Evolutionary conservation across 805 yeast genomes (phyloP), one percentile per base, ranked within the genome.

Genomic region (Candida michaelii): DNA sequence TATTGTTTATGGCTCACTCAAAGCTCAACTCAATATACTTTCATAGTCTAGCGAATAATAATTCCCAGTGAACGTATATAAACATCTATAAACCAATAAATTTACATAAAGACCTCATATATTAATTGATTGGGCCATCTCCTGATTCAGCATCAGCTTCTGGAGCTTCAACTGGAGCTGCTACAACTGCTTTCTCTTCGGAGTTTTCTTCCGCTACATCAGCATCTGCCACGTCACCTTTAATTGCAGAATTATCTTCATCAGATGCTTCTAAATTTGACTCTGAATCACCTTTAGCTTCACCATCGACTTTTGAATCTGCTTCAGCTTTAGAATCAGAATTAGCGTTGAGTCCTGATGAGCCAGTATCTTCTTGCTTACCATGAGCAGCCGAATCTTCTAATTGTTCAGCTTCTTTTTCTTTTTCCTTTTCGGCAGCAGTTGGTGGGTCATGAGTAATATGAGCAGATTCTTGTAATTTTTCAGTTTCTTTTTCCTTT

Each of bases 401-500:
- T 30, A 30, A 25, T n/a, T 25, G 6, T 25, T 25, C 44, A 25
- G 16, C 32, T 13, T 30, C 32, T 30, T 30, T 31, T 11, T 10
- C 7, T 5, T 11, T 34, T 5, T 27, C 38, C 42, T 17, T 15
- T 5, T 10, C 17, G 15, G 23, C 24, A 27, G 32, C 18, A 7
- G 25, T 39, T 30, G 11, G n/a, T 9, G 29, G 29, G 5, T 25
- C 11, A 25, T 25, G 29, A 7, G 6, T n/a, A 25, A 25, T 25
- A 25, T 39, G 37, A 29, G 29, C 27, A 16, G 39, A 31, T 11
- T 41, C 23, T 12, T 40, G 29, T 15, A 29, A 36, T 23, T 27
- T 35, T 32, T 43, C 44, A 1, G 46, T 44, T 23, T 42, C 47
- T 1, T 33, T 30, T 8, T 39, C 47, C n/a, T 43, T 24, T 31